These are phyloP conservation scores for Pseudofabraea citricarpa DNA, from an alignment of 2,329 filamentous ascomycete species.

Conservation along the genomic window DNA sequence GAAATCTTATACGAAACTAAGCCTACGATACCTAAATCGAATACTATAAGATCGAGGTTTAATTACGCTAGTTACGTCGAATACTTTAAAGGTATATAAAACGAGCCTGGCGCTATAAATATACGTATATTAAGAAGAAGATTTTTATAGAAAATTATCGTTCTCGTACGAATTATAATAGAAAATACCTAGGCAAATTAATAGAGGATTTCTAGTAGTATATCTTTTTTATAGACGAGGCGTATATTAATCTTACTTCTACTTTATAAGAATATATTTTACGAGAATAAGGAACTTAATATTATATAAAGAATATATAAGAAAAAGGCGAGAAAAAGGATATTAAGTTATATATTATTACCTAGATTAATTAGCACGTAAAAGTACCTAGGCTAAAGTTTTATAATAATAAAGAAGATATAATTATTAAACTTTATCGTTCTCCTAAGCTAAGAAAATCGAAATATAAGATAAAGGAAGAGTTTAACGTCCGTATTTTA, in stretches of 20 bases:
- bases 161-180: constrained; percentile 1
- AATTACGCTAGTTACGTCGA: constrained; percentile 1
- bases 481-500: neutral
- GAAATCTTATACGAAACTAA: constrained; percentile 8
- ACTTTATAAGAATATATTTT: constrained; percentile 1
- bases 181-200: neutral
- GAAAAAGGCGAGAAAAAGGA: constrained; percentile 3
- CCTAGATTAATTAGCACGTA: constrained; percentile 7
- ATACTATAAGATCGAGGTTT: constrained; percentile 4
- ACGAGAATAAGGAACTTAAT: constrained; percentile 5
- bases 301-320: constrained; percentile 11
- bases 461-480: neutral
- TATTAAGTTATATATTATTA: constrained; percentile 9
- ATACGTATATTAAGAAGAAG: constrained; percentile 8
- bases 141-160: constrained; percentile 3
- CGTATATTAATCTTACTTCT: constrained; percentile 10
- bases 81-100: constrained; percentile 6
- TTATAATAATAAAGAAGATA: constrained; percentile 11
- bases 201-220: constrained; percentile 6
- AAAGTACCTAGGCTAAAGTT: constrained; percentile 11
- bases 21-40: constrained; percentile 7
- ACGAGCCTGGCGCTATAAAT: constrained; percentile 3
- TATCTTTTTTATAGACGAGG: constrained; percentile 11
- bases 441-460: constrained; percentile 7
- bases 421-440: neutral